phyloP scores from a whole-genome alignment of 352 stramenopile species.

The Globisporangium nodosum region DNA sequence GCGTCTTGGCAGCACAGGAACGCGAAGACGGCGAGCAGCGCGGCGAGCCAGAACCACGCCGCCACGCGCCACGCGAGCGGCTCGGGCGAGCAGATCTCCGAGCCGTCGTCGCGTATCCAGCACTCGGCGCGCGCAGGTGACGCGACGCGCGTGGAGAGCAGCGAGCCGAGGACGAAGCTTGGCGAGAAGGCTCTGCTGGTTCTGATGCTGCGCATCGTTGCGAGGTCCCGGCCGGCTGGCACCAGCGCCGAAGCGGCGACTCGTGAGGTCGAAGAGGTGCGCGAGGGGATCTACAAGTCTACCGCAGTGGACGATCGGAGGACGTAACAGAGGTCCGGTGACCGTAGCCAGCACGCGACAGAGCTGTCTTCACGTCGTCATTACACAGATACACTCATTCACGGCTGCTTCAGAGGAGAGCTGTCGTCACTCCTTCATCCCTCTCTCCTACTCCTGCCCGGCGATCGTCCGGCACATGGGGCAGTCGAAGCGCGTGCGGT shows the following conservation, averaged over 20 bases:
- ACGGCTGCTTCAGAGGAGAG: too few species aligned
- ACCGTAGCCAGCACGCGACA: too few species aligned
- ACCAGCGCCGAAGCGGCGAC: too few species aligned
- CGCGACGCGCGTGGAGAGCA: neutral
- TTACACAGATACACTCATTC: neutral
- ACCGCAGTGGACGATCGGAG: too few species aligned
- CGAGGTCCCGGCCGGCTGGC: neutral
- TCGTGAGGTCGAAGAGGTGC: too few species aligned
- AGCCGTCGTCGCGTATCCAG: constrained; percentile 48
- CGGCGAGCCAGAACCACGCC: constrained; percentile 69
- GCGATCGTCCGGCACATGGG: constrained; percentile 85
- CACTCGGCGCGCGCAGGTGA: constrained; percentile 29
- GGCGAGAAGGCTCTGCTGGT: neutral
- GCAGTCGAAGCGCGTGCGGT: constrained; percentile 84
- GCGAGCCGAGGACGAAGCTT: neutral
- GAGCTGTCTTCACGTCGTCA: neutral
- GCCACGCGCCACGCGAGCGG: constrained; percentile 33
- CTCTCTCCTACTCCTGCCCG: constrained; percentile 25
- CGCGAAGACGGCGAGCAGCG: constrained; percentile 34
- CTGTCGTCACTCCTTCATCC: neutral
- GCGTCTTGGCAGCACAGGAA: constrained; percentile 30
- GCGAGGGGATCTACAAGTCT: too few species aligned
- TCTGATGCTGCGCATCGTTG: neutral
- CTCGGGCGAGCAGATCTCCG: constrained; percentile 51
- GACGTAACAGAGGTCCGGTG: too few species aligned